Evolutionary conservation across 805 yeast species (phyloP), one percentile per base, ranked within the genome.

Genomic region (Clavispora fructus): DNA sequence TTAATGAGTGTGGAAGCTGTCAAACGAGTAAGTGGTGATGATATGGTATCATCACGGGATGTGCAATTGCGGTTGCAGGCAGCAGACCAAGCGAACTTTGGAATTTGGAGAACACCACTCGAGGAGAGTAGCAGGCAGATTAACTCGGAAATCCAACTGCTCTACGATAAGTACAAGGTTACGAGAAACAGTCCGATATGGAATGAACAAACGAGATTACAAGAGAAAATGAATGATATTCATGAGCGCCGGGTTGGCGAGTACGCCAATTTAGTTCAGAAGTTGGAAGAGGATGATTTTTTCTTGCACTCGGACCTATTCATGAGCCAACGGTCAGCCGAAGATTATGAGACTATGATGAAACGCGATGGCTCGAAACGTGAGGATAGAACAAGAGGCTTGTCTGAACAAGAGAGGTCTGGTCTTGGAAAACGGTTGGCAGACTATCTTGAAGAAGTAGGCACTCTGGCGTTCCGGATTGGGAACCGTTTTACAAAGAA

Each of bases 281-380:
- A 16, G 6, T 45, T 67, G 39, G 44, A 53, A 11, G 35, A 46
- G 8, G 57, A 63, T 11, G 37, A 53, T 6, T 62, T 69, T 4
- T 57, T 59, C 44, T 58, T 63, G 48, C 76, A 71, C 50, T 62
- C 69, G 3, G 71, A 69, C 41, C 45, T 71, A 4, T 62, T 64
- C 19, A 41, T 33, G 37, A 16, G 6, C 6, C 17, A 33, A 10
- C 7, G 1, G 13, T 33, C 37, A 9, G 6, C 17, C 2, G 37
- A 16, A 5, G 6, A 11, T 11, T 17, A 33, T 10, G 37, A 28
- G 7, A 11, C n/a, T 27, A 27, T 23, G 33, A 27, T 39, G 41
- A 16, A 9, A 13, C 37, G 37, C 17, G 37, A 39, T 25, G 7
- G 23, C 30, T 38, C 37, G 41, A n/a, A 32, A 7, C 25, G 47